A percentile compares a stretch with the other conserved stretches of the same genome.
phyloP scores from a whole-genome alignment of 768 basidiomycete genomes.

The Lactarius akahatsu region DNA sequence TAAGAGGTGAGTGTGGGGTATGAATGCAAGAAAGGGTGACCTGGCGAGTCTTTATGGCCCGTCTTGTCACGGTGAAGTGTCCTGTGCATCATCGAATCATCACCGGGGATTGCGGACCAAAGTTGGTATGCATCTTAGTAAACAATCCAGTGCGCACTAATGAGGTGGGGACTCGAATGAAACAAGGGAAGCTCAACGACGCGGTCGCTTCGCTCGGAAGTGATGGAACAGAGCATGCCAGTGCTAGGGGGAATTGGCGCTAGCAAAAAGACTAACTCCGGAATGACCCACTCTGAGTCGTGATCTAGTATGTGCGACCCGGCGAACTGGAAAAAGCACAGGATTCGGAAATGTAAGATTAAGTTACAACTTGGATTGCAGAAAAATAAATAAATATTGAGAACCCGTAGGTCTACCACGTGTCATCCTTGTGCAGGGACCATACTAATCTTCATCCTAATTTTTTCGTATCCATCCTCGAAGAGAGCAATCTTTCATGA shows the following conservation, averaged over 20 bases:
- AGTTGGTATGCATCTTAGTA: neutral
- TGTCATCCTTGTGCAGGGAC: too few relatives aligned
- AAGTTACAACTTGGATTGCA: too few relatives aligned
- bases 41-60: neutral
- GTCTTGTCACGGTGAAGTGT: neutral
- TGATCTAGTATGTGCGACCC: too few relatives aligned
- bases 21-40: neutral
- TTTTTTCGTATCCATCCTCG: conserved; percentile 96
- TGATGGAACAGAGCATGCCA: neutral
- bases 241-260: neutral
- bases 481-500: conserved; percentile 46
- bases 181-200: neutral
- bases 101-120: neutral
- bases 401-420: conserved; percentile 35
- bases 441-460: conserved; percentile 68
- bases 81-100: neutral
- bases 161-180: neutral
- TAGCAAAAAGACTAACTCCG: neutral
- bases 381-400: conserved; percentile 36
- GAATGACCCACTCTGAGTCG: neutral
- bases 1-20: neutral
- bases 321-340: neutral
- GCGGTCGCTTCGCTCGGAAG: neutral
- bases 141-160: too few relatives aligned
- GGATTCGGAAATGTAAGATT: neutral